phyloP scores from a whole-genome alignment of 192 early-diverging fungal genomes.

The Coemansia sp. region DNA sequence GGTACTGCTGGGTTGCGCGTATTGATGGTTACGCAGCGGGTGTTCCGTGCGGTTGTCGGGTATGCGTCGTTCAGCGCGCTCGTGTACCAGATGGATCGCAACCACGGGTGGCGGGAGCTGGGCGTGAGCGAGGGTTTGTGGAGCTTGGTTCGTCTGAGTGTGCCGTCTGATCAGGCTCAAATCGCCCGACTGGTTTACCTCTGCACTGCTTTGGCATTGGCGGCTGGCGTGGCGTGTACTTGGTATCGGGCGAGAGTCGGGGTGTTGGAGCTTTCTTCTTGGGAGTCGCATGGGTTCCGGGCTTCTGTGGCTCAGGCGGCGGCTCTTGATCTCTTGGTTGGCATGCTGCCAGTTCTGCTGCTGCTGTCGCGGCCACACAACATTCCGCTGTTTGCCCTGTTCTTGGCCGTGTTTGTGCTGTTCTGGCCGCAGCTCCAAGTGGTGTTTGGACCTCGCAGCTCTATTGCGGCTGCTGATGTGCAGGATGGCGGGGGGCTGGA shows the following conservation, averaged over 20 bases:
- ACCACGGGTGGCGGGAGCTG: conserved; percentile 21
- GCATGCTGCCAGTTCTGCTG: conserved; percentile 59
- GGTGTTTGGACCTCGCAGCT: not conserved
- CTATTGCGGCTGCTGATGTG: not conserved
- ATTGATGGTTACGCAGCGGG: conserved; percentile 4
- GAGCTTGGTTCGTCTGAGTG: conserved; percentile 5
- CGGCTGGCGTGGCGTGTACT: not conserved
- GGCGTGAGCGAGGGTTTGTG: conserved; percentile 11
- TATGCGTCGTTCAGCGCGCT: conserved; percentile 25
- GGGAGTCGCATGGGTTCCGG: not conserved
- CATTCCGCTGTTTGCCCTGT: conserved; percentile 58
- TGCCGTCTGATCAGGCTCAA: conserved; percentile 20
- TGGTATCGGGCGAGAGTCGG: conserved; percentile 6
- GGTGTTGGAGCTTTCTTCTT: not conserved
- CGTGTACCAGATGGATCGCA: conserved; percentile 44
- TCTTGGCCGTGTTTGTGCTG: conserved; percentile 53
- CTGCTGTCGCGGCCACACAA: conserved; percentile 65
- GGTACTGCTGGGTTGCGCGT: not conserved
- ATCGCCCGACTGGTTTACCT: conserved; percentile 28
- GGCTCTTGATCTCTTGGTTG: conserved; percentile 40
- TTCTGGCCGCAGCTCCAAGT: conserved; percentile 26
- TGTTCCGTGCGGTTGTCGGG: conserved; percentile 18
- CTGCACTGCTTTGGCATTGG: conserved; percentile 2
- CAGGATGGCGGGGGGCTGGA: not conserved
- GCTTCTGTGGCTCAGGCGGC: conserved; percentile 9